A percentile compares a stretch with the other conserved stretches of the same genome.
These are phyloP conservation scores for Truncatella angustata DNA, from an alignment of 2,329 filamentous ascomycete species.

Conservation along the genomic window DNA sequence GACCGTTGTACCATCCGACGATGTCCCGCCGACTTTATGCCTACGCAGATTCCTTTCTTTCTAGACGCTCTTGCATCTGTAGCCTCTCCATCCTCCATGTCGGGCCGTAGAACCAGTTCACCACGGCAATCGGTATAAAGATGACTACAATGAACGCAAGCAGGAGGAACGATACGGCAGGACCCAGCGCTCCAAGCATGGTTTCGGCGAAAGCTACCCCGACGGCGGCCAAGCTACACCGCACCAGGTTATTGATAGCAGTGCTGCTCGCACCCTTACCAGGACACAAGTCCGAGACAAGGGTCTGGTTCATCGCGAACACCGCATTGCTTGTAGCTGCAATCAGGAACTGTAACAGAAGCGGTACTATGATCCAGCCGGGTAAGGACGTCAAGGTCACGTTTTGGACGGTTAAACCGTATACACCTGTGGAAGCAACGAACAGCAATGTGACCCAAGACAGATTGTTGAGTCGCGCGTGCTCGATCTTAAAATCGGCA, in stretches of 20 bases:
- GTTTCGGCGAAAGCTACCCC: slow-evolving; percentile 23
- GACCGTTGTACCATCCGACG: no score
- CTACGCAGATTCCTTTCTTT: no score
- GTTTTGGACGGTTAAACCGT: slow-evolving; percentile 32
- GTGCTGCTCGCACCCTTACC: slow-evolving; percentile 29
- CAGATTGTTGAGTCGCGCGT: slow-evolving; percentile 35
- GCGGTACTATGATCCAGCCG: slow-evolving; percentile 26
- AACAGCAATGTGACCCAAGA: slow-evolving; percentile 38
- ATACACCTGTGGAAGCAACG: slow-evolving; percentile 29
- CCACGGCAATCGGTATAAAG: slow-evolving; percentile 2
- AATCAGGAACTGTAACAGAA: slow-evolving; percentile 31
- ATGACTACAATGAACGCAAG: slow-evolving; percentile 16
- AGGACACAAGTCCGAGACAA: slow-evolving; percentile 31
- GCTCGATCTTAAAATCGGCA: slow-evolving; percentile 41
- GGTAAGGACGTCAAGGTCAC: slow-evolving; percentile 9
- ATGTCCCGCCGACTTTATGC: no score
- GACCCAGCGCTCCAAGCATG: slow-evolving; percentile 13
- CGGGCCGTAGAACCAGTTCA: not conserved
- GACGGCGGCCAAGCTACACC: slow-evolving; percentile 27
- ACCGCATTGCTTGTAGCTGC: slow-evolving; percentile 34
- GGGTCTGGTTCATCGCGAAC: slow-evolving; percentile 32
- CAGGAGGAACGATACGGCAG: slow-evolving; percentile 13
- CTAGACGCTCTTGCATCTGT: not conserved
- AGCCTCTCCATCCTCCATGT: slow-evolving; percentile 5
- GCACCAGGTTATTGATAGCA: slow-evolving; percentile 32